Conservation (phyloP, 805 yeast genomes). For the Starmerella gropengiesseri region DNA sequence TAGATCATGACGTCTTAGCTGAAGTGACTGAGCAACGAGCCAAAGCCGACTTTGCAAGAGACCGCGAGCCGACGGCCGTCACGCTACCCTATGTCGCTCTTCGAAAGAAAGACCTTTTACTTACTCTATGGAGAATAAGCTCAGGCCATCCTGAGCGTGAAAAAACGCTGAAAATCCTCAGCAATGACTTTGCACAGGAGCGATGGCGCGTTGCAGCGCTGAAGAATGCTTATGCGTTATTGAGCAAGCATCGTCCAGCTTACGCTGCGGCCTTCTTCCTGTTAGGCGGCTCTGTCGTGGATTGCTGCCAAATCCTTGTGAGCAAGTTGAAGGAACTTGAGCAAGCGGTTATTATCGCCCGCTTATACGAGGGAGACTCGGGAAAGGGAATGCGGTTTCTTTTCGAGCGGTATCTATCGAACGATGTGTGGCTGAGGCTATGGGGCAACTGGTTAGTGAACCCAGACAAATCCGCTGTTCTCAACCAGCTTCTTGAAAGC, state of each 20-base stretch:
- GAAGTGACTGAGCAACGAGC: slow-evolving; percentile 60
- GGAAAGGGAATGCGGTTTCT: slow-evolving; percentile 40
- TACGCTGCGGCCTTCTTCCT: slow-evolving; percentile 87
- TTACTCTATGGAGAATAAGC: slow-evolving; percentile 75
- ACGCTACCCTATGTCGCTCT: slow-evolving; percentile 70
- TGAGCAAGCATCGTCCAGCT: slow-evolving; percentile 75
- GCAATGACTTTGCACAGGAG: slow-evolving; percentile 59
- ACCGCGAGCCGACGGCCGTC: slow-evolving; percentile 62
- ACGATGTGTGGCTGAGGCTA: slow-evolving; percentile 8
- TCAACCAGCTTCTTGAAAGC: neutral
- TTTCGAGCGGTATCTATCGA: slow-evolving; percentile 17
- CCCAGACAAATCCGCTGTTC: neutral
- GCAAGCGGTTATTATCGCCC: slow-evolving; percentile 70
- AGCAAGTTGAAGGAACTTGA: slow-evolving; percentile 56
- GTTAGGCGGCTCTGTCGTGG: slow-evolving; percentile 62
- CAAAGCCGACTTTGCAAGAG: slow-evolving; percentile 51
- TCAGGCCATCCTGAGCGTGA: slow-evolving; percentile 67
- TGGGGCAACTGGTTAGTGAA: slow-evolving; percentile 25
- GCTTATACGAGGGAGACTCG: slow-evolving; percentile 55
- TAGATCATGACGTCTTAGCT: slow-evolving; percentile 36
- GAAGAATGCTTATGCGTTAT: slow-evolving; percentile 81
- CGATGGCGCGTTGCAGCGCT: slow-evolving; percentile 84
- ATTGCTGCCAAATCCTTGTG: slow-evolving; percentile 64
- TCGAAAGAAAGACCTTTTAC: slow-evolving; percentile 59
- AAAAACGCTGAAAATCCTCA: slow-evolving; percentile 67